Base-by-base conservation (phyloP, 164 flowering plant genomes). In the Vitis riparia region DNA sequence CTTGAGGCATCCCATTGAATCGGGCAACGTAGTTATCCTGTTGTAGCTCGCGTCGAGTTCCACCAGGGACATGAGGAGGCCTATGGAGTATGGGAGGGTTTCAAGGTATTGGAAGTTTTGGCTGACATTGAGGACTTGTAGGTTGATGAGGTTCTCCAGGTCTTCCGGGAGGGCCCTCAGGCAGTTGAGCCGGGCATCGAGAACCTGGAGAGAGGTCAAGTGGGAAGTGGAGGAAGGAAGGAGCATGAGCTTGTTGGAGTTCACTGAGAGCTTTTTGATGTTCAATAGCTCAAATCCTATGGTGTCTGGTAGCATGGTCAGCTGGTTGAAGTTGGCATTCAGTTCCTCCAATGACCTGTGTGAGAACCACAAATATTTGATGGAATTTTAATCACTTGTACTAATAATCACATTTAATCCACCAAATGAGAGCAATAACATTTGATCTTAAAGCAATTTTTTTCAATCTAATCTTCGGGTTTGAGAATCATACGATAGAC, bases 31-130 rank as follows among this genome's bases (percentile, higher is more conserved):
- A 0, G 81, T 73, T 63, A 94, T 86, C 63, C 71, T 82, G 86
- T 94, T 94, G 87, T 94, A 91, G 74, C 99, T 94, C 9, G 85
- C 81, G 73, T 94, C 99, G 23, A 94, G 60, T 67, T 94, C 97
- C 5, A 77, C 64, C 11, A 94, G 91, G 6, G 97, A 89, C 8
- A 86, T 11, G 53, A 92, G 89, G 68, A 92, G 93, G 71, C 99
- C 99, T 1, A 94, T 66, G 60, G 96, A 88, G 80, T 90, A 90
- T 0, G 98, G 99, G 13, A 94, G 78, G 52, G 73, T 27, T 4
- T 67, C 67, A 13, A 94, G 83, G 89, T 84, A 82, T 27, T 90
- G 97, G 85, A 92, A 94, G 80, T 94, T 94, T 61, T 92, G 99
- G 82, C 98, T 91, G 1, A 92, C 83, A 58, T 94, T 92, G 51